Evolutionary conservation across 345 rosid genomes (phyloP), one percentile per base, ranked within the genome.

Genomic region (Brassica carinata): DNA sequence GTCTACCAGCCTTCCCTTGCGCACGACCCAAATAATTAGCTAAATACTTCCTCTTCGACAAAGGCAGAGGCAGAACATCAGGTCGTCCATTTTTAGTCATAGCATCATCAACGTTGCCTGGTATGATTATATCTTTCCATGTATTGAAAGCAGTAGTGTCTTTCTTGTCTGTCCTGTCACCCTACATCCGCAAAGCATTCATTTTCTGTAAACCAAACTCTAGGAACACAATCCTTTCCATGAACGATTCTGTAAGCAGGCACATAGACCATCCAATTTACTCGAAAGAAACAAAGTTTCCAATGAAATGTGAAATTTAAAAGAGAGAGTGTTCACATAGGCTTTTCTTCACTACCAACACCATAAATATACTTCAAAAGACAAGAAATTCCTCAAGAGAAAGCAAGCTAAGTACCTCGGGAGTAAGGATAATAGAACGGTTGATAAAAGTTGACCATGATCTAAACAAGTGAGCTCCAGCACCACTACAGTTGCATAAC

Each of bases 121-220:
- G 99, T 83, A 94, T 91, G 71, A 94, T 90, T 74, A 94, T 90
- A 82, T 93, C 99, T 85, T 96, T 96, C 99, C 99, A 96, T 66
- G 99, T 90, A 85, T 89, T 92, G 64, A 93, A 96, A 58, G 99
- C 97, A 84, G 89, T 93, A 7, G 86, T 84, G 75, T 90, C 95
- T 87, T 85, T 91, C 89, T 90, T 93, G 79, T 93, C 99, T 77
- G 99, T 96, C 77, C 98, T 86, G 79, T 96, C 97, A 64, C 94
- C 99, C 99, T 96, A 85, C 85, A 83, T 67, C 79, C 78, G 73
- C 68, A 69, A 63, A 69, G 29, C 48, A 34, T 64, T 64, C 67
- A 72, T 14, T 9, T 62, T 78, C 40, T 23, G 64, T 70, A 17
- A 63, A 77, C 8, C 8, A 15, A 77, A 14, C 59, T 68, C 75